Percentiles rank a stretch among this genome's conserved stretches.
phyloP scores from a whole-genome alignment of 2,329 filamentous ascomycete genomes.

The Emericellopsis cladophorae region DNA sequence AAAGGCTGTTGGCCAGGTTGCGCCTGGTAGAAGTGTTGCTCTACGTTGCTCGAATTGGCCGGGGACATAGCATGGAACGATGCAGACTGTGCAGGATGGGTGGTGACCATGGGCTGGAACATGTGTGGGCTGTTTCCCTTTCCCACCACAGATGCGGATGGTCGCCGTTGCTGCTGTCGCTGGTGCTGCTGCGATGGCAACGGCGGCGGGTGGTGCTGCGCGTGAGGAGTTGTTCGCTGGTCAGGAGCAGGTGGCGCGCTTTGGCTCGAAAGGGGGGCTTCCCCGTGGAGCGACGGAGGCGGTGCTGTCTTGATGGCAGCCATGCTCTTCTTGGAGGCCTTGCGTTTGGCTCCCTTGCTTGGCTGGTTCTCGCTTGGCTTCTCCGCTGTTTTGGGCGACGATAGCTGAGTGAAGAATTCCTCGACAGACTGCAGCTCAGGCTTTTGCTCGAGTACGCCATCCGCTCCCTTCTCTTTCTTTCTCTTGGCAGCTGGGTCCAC shows the following conservation, averaged over 20 bases:
- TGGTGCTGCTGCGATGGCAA: slow-evolving; percentile 6
- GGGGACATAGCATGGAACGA: slow-evolving; percentile 37
- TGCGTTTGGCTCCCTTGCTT: slow-evolving; percentile 17
- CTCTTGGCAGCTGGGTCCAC: slow-evolving; percentile 57
- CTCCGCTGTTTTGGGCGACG: slow-evolving; percentile 45
- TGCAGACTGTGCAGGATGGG: slow-evolving; percentile 23
- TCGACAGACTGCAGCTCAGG: slow-evolving; percentile 87
- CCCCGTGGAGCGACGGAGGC: slow-evolving; percentile 5
- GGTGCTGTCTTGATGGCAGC: slow-evolving; percentile 2
- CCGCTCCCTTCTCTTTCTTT: slow-evolving; percentile 68
- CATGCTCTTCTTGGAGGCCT: slow-evolving; percentile 21
- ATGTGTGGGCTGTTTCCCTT: slow-evolving; percentile 24
- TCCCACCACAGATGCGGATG: slow-evolving; percentile 24
- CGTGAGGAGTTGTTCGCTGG: slow-evolving; percentile 1
- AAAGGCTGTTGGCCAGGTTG: slow-evolving; percentile 15
- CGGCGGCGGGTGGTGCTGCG: slow-evolving; percentile 9
- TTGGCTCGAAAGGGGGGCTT: not conserved
- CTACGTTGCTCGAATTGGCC: slow-evolving; percentile 34
- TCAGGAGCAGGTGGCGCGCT: not conserved
- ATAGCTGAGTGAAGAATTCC: slow-evolving; percentile 79
- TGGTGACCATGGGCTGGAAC: slow-evolving; percentile 27
- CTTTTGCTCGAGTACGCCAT: slow-evolving; percentile 80
- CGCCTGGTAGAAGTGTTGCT: slow-evolving; percentile 12
- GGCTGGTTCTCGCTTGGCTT: slow-evolving; percentile 2
- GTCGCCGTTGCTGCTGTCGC: slow-evolving; percentile 20